Evolutionary conservation across 2,329 filamentous ascomycete genomes (phyloP).

Genomic region (Madurella fahalii): DNA sequence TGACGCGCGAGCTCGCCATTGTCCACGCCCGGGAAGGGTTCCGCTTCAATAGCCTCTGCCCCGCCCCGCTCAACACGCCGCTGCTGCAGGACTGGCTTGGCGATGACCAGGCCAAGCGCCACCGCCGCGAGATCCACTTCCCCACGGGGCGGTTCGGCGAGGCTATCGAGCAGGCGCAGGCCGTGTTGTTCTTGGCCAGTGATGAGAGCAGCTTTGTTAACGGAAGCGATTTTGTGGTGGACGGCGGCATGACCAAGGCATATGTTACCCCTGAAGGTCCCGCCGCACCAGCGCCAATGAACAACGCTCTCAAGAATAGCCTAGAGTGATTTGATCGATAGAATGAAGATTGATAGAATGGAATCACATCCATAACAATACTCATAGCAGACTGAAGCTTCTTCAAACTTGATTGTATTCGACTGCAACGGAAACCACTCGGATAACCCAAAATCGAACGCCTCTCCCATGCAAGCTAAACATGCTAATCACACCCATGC

Average conservation of each 20-base stretch:
- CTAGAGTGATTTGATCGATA: constrained; percentile 31
- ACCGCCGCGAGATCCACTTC: constrained; percentile 84
- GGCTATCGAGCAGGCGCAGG: constrained; percentile 89
- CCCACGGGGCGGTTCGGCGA: constrained; percentile 84
- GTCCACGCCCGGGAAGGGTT: constrained; percentile 85
- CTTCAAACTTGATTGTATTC: not conserved
- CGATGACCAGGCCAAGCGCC: constrained; percentile 76
- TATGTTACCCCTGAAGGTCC: constrained; percentile 70
- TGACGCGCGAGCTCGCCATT: constrained; percentile 88
- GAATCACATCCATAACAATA: too few relatives aligned
- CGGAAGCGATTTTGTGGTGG: constrained; percentile 87
- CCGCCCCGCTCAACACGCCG: constrained; percentile 87
- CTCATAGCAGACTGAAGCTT: too few relatives aligned
- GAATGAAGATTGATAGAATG: too few relatives aligned
- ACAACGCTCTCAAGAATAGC: constrained; percentile 53
- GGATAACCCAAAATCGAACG: not conserved
- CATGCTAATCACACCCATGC: not conserved
- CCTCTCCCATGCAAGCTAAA: not conserved
- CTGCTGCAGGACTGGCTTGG: constrained; percentile 91
- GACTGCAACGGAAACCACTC: not conserved
- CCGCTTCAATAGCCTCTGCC: constrained; percentile 87
- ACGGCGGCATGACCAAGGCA: constrained; percentile 92
- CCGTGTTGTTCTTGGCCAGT: constrained; percentile 80
- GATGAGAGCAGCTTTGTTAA: constrained; percentile 90
- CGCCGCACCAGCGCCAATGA: constrained; percentile 49